Conservation (phyloP, 2,329 filamentous ascomycete species). For the Exophiala xenobiotica region DNA sequence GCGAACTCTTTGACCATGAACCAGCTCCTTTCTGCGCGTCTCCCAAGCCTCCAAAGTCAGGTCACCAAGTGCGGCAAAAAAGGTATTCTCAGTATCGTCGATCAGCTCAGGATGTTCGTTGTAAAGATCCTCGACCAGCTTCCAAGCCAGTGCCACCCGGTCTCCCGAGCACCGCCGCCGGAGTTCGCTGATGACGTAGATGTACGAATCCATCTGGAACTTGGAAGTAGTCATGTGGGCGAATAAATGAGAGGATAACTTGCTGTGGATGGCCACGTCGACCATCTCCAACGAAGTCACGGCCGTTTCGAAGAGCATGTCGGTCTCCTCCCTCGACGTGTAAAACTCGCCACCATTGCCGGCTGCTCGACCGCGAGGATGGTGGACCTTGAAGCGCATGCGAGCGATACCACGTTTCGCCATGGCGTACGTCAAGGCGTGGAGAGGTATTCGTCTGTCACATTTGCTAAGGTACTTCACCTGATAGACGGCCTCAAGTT, state of each 20-base stretch:
- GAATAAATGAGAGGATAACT: slow-evolving; percentile 17
- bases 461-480: slow-evolving; percentile 16
- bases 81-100: slow-evolving; percentile 7
- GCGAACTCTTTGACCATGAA: neutral
- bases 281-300: slow-evolving; percentile 9
- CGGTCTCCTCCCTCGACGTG: slow-evolving; percentile 13
- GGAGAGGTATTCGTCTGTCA: slow-evolving; percentile 16
- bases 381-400: slow-evolving; percentile 16
- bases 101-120: slow-evolving; percentile 15
- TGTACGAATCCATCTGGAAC: slow-evolving; percentile 15
- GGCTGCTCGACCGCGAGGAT: slow-evolving; percentile 15
- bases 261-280: slow-evolving; percentile 7
- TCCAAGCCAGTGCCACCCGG: slow-evolving; percentile 14
- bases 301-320: slow-evolving; percentile 14
- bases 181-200: slow-evolving; percentile 15
- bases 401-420: slow-evolving; percentile 9
- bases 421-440: slow-evolving; percentile 13
- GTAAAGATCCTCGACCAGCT: slow-evolving; percentile 17
- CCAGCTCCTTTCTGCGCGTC: slow-evolving; percentile 4
- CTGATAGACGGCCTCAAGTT: slow-evolving; percentile 12
- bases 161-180: slow-evolving; percentile 12
- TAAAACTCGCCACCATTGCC: slow-evolving; percentile 4
- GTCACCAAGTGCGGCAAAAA: slow-evolving; percentile 12
- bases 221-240: slow-evolving; percentile 12
- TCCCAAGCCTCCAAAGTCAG: slow-evolving; percentile 20